These are phyloP conservation scores for Naganishia antarctica DNA, from an alignment of 768 basidiomycete genomes.

Conservation along the genomic window DNA sequence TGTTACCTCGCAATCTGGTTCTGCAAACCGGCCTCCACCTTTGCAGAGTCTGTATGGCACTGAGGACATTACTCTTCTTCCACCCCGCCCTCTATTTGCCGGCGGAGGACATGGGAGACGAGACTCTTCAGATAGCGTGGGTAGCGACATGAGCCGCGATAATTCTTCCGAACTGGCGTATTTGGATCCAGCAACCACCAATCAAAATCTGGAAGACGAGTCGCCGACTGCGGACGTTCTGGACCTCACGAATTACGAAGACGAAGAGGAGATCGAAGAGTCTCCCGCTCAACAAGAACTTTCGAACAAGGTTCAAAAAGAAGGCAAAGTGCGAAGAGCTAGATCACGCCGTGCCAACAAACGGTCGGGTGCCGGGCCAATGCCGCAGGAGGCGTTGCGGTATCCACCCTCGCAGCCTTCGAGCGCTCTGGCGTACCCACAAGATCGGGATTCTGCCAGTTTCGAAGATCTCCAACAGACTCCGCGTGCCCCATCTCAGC, in stretches of 20 bases:
- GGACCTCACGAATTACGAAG: conserved; percentile 73
- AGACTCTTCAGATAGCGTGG: conserved; percentile 36
- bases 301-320: conserved; percentile 57
- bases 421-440: conserved; percentile 3
- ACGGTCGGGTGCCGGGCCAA: conserved; percentile 19
- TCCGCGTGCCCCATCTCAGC: neutral
- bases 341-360: conserved; percentile 49
- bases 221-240: conserved; percentile 47
- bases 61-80: conserved; percentile 29
- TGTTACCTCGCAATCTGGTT: conserved; percentile 55
- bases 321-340: conserved; percentile 60
- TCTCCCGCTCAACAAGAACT: conserved; percentile 58
- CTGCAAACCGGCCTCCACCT: conserved; percentile 6
- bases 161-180: conserved; percentile 29
- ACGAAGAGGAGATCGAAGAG: conserved; percentile 60
- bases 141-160: conserved; percentile 34
- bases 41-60: conserved; percentile 18
- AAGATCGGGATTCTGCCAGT: conserved; percentile 9
- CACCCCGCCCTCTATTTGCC: conserved; percentile 44
- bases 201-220: conserved; percentile 31
- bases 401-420: conserved; percentile 12
- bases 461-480: conserved; percentile 9
- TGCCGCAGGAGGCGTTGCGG: neutral
- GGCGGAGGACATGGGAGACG: conserved; percentile 26
- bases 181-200: conserved; percentile 19